Conservation (phyloP, 192 early-diverging fungal genomes). For the Diversispora epigaea region DNA sequence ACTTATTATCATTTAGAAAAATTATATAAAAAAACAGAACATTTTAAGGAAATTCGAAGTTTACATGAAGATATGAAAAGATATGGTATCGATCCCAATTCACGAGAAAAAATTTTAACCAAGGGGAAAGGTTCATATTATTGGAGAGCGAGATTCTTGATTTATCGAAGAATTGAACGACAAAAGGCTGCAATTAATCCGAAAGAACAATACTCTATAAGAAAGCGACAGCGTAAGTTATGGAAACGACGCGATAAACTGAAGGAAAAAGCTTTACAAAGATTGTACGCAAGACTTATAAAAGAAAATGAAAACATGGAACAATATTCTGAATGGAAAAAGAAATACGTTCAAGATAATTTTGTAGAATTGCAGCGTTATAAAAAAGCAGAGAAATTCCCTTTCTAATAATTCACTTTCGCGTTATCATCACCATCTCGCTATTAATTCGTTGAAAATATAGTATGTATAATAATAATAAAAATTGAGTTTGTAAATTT, state of each 20-base stretch:
- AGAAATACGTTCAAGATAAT: not conserved
- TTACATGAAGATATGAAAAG: constrained; percentile 8
- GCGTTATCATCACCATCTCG: no score
- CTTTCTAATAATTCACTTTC: not conserved
- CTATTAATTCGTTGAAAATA: no score
- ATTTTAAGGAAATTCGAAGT: not conserved
- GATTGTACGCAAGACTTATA: not conserved
- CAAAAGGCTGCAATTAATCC: not conserved
- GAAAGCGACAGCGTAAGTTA: not conserved
- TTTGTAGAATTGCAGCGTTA: not conserved
- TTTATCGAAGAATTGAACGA: not conserved
- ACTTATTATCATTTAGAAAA: constrained; percentile 7
- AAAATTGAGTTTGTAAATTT: no score
- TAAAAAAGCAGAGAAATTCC: not conserved
- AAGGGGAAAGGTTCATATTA: constrained; percentile 6
- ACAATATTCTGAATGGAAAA: not conserved
- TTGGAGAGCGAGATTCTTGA: constrained; percentile 6
- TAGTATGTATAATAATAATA: no score
- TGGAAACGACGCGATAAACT: not conserved
- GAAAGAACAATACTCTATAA: not conserved
- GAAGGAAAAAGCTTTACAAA: not conserved
- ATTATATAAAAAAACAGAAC: not conserved
- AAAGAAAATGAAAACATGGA: not conserved
- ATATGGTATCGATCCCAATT: not conserved
- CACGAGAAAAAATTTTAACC: not conserved